phyloP scores from a whole-genome alignment of 2,329 filamentous ascomycete genomes.

The Hansfordia pulvinata region DNA sequence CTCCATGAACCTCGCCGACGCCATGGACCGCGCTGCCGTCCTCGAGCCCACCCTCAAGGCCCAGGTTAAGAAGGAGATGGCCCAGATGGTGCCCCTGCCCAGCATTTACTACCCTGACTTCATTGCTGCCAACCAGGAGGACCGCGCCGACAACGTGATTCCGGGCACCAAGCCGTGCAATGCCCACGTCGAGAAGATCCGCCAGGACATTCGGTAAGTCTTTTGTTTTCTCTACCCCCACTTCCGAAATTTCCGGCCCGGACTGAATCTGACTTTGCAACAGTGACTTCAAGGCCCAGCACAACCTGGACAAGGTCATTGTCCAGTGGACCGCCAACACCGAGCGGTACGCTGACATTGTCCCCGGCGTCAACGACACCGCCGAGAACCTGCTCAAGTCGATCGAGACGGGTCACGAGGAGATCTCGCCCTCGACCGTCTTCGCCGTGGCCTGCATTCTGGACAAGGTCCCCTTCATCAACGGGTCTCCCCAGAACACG shows the following conservation, averaged over 20 bases:
- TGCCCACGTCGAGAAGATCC: conserved; percentile 85
- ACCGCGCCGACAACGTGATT: conserved; percentile 83
- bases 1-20: conserved; percentile 70
- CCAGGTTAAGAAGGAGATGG: conserved; percentile 87
- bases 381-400: conserved; percentile 84
- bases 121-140: conserved; percentile 96
- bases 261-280: conserved; percentile 6
- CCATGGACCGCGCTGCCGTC: conserved; percentile 93
- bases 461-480: conserved; percentile 89
- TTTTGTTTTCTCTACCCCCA: background rate
- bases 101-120: conserved; percentile 99
- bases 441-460: conserved; percentile 93
- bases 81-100: conserved; percentile 73
- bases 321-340: conserved; percentile 99
- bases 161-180: conserved; percentile 70
- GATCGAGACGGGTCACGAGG: conserved; percentile 75
- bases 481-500: conserved; percentile 97
- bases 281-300: conserved; percentile 76
- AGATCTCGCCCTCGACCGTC: conserved; percentile 89
- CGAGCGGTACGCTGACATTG: conserved; percentile 83
- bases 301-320: conserved; percentile 86
- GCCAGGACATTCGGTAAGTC: conserved; percentile 71
- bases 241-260: conserved; percentile 1
- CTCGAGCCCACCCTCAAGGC: conserved; percentile 90
- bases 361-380: conserved; percentile 88